Conservation (phyloP, 2,329 filamentous ascomycete species). For the Diaporthe ampelina region DNA sequence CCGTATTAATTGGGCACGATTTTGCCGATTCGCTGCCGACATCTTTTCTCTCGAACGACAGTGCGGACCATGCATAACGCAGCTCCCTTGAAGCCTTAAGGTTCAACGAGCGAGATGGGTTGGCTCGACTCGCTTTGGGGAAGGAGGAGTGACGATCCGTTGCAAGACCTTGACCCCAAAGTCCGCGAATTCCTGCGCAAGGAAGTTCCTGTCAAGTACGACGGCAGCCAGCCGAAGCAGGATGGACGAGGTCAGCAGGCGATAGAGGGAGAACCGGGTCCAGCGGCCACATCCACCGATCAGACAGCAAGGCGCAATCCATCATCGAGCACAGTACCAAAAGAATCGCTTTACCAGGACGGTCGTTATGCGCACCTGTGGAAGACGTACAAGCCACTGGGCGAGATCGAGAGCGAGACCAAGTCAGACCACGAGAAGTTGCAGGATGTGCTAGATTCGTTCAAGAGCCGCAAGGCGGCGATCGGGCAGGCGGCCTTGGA, state of each 20-base stretch:
- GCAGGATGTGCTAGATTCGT: constrained; percentile 83
- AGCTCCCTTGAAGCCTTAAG: not conserved
- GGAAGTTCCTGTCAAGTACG: constrained; percentile 83
- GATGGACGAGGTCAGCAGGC: constrained; percentile 19
- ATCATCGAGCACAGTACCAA: constrained; percentile 55
- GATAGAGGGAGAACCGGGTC: constrained; percentile 15
- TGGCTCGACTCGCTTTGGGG: constrained; percentile 68
- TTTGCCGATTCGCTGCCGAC: constrained; percentile 42
- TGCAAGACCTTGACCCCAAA: constrained; percentile 83
- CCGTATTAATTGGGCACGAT: not conserved
- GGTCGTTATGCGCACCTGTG: constrained; percentile 86
- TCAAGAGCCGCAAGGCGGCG: constrained; percentile 83
- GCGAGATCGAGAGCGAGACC: constrained; percentile 75
- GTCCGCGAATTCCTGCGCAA: constrained; percentile 87
- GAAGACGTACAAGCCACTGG: constrained; percentile 87
- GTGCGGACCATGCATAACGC: constrained; percentile 19
- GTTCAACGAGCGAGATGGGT: constrained; percentile 60
- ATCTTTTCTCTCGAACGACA: constrained; percentile 1
- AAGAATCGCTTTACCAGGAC: constrained; percentile 68
- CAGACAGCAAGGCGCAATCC: constrained; percentile 38
- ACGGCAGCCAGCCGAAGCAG: constrained; percentile 43
- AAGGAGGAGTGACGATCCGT: constrained; percentile 70
- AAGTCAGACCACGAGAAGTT: constrained; percentile 86
- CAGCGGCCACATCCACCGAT: constrained; percentile 20
- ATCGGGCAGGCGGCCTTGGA: constrained; percentile 89